Evolutionary conservation across 2,329 filamentous ascomycete genomes (phyloP).

Genomic region (Didymella lethalis): DNA sequence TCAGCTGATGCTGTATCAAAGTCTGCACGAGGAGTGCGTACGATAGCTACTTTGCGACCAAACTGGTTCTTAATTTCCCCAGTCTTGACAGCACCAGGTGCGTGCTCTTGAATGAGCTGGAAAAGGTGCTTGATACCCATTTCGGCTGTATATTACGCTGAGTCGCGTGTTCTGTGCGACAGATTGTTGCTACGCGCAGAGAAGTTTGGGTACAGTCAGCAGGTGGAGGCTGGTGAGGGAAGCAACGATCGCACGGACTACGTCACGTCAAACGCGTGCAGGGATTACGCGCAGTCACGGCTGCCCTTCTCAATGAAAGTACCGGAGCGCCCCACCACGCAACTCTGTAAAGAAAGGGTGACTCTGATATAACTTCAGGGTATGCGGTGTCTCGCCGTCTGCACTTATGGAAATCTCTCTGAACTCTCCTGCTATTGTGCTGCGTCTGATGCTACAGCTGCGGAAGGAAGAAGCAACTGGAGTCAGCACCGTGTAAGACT

Average conservation of each 20-base stretch:
- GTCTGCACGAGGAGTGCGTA: slow-evolving; percentile 56
- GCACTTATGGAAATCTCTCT: not conserved
- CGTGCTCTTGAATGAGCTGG: slow-evolving; percentile 73
- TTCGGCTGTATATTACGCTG: slow-evolving; percentile 10
- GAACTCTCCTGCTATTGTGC: not conserved
- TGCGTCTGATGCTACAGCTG: not conserved
- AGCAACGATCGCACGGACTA: slow-evolving; percentile 25
- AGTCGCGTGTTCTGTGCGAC: not conserved
- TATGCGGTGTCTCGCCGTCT: not conserved
- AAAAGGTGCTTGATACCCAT: slow-evolving; percentile 56
- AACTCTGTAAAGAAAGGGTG: not conserved
- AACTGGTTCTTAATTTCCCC: slow-evolving; percentile 99
- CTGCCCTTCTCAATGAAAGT: slow-evolving; percentile 15
- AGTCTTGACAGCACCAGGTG: slow-evolving; percentile 93
- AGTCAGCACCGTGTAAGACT: not conserved
- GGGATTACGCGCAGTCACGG: slow-evolving; percentile 43
- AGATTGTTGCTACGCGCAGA: not conserved
- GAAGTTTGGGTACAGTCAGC: slow-evolving; percentile 1
- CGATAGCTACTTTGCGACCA: slow-evolving; percentile 96
- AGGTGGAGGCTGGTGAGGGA: slow-evolving; percentile 25
- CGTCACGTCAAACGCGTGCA: slow-evolving; percentile 45
- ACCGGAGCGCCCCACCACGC: not conserved
- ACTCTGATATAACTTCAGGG: not conserved
- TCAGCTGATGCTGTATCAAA: slow-evolving; percentile 23
- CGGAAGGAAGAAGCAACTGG: not conserved